These are phyloP conservation scores for Coemansia sp. DNA, from an alignment of 371 early-diverging fungal species.

Conservation along the genomic window DNA sequence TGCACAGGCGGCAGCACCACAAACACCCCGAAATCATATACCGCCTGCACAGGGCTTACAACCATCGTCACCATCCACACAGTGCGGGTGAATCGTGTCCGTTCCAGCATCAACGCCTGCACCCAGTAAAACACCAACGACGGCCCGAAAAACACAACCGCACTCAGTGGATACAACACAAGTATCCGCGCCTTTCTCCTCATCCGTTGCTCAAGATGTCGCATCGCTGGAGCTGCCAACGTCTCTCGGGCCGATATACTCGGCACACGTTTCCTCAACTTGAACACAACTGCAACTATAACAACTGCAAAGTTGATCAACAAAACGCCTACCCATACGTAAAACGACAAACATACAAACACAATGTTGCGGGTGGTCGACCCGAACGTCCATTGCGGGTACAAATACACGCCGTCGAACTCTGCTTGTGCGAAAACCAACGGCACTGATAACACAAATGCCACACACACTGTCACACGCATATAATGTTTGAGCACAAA, in stretches of 20 bases:
- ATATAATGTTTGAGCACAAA: conserved; percentile 38
- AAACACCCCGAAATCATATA: conserved; percentile 35
- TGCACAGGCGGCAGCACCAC: conserved; percentile 36
- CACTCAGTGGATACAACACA: conserved; percentile 42
- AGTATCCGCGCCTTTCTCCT: conserved; percentile 39
- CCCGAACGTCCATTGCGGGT: conserved; percentile 45
- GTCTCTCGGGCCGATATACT: conserved; percentile 18
- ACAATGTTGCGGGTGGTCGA: conserved; percentile 12
- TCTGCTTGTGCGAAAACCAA: conserved; percentile 31
- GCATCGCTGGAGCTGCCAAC: conserved; percentile 39
- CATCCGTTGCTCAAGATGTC: conserved; percentile 41
- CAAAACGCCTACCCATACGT: conserved; percentile 30
- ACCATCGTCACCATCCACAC: conserved; percentile 26
- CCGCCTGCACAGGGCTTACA: conserved; percentile 30
- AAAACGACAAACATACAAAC: conserved; percentile 35
- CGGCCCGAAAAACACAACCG: conserved; percentile 36
- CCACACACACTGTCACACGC: conserved; percentile 11
- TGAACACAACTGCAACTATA: conserved; percentile 21
- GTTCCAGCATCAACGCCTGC: conserved; percentile 31
- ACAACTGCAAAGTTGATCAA: conserved; percentile 40
- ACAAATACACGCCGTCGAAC: conserved; percentile 28
- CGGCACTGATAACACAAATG: conserved; percentile 25
- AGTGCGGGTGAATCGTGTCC: conserved; percentile 11
- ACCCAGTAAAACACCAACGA: conserved; percentile 41
- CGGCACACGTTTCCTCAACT: conserved; percentile 24